Conservation (phyloP, 805 yeast species). For the Isabelozyma rhagii region DNA sequence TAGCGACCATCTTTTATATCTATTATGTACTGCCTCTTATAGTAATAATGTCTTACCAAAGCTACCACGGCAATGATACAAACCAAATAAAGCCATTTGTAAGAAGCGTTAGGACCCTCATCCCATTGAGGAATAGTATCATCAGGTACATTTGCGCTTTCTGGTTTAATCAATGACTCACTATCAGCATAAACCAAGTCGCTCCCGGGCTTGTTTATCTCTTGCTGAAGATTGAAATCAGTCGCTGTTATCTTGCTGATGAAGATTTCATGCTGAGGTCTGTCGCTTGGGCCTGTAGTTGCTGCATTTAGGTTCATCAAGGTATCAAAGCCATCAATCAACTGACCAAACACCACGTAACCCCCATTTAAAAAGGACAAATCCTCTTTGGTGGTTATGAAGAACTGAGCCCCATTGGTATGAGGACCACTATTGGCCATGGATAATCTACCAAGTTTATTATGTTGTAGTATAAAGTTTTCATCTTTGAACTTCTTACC, state of each 20-base stretch:
- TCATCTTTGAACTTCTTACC: slow-evolving; percentile 56
- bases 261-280: slow-evolving; percentile 14
- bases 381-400: slow-evolving; percentile 29
- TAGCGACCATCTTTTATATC: slow-evolving; percentile 23
- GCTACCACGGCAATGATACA: slow-evolving; percentile 5
- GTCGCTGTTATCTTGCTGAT: slow-evolving; percentile 12
- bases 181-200: background rate
- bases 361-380: slow-evolving; percentile 40
- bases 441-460: slow-evolving; percentile 74
- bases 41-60: slow-evolving; percentile 12
- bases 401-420: slow-evolving; percentile 48
- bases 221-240: background rate
- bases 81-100: slow-evolving; percentile 9
- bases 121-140: slow-evolving; percentile 1
- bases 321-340: slow-evolving; percentile 40
- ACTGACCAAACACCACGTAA: slow-evolving; percentile 50
- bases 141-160: slow-evolving; percentile 6
- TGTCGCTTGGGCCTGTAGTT: slow-evolving; percentile 8
- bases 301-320: slow-evolving; percentile 20
- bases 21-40: slow-evolving; percentile 17
- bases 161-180: background rate
- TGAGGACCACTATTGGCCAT: slow-evolving; percentile 71
- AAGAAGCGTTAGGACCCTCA: slow-evolving; percentile 1
- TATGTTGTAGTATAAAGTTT: slow-evolving; percentile 49
- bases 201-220: background rate